Percentiles rank a stretch among this genome's conserved stretches.
Evolutionary conservation across 2,329 filamentous ascomycete genomes (phyloP).

Genomic region (Cadophora malorum): DNA sequence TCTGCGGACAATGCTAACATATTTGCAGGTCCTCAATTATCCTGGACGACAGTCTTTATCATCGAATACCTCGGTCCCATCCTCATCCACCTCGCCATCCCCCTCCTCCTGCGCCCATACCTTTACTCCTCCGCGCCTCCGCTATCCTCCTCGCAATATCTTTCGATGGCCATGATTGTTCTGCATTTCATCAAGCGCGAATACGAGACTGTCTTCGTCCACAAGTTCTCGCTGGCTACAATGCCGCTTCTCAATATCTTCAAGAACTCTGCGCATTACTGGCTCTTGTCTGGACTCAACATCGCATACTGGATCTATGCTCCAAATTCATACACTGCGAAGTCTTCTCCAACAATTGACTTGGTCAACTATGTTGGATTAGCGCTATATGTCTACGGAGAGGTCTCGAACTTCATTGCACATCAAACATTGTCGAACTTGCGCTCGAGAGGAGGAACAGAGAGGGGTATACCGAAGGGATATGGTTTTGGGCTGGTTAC

Average conservation of each 20-base stretch:
- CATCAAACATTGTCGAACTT: constrained; percentile 82
- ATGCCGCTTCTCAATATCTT: constrained; percentile 93
- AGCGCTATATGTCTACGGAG: constrained; percentile 76
- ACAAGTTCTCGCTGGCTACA: constrained; percentile 92
- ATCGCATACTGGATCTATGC: constrained; percentile 86
- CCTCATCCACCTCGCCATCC: constrained; percentile 79
- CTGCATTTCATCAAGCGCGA: constrained; percentile 95
- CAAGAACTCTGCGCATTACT: constrained; percentile 96
- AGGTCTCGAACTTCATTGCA: constrained; percentile 79
- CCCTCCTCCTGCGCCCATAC: constrained; percentile 74
- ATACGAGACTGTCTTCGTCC: constrained; percentile 90
- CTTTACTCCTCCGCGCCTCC: constrained; percentile 64
- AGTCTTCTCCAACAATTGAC: constrained; percentile 44
- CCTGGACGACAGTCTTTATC: constrained; percentile 92
- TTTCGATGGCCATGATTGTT: constrained; percentile 76
- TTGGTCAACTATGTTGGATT: constrained; percentile 70
- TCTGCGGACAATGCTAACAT: constrained; percentile 33
- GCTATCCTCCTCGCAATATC: constrained; percentile 71
- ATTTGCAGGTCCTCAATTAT: constrained; percentile 77
- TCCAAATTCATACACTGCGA: constrained; percentile 71
- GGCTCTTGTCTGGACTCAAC: constrained; percentile 80
- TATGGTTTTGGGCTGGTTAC: constrained; percentile 88
- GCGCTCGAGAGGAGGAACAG: constrained; percentile 79
- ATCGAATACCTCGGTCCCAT: constrained; percentile 95
- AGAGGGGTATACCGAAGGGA: constrained; percentile 86